Evolutionary conservation across 345 rosid species (phyloP).

Genomic region (Eucalyptus erythrocorys): DNA sequence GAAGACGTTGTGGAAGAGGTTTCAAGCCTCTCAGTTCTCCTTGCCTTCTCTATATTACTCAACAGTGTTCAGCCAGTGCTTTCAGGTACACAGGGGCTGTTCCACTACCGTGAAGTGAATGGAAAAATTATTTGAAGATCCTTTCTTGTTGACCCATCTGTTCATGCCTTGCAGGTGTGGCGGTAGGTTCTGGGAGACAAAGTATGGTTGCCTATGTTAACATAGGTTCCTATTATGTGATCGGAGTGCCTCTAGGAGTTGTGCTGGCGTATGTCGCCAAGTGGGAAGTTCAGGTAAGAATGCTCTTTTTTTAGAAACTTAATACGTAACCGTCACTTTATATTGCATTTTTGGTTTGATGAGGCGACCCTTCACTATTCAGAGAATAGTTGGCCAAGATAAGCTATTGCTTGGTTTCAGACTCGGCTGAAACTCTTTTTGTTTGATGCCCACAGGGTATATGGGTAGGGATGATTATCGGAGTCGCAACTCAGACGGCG

Average conservation of each 20-base stretch:
- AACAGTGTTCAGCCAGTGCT: slow-evolving; percentile 4
- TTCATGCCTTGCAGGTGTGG: slow-evolving; percentile 6
- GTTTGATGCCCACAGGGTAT: slow-evolving; percentile 13
- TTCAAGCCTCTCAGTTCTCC: neutral
- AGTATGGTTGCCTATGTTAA: slow-evolving; percentile 13
- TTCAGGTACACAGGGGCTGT: neutral
- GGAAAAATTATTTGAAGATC: neutral
- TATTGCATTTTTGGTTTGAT: neutral
- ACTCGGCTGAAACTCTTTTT: neutral
- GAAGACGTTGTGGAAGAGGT: neutral
- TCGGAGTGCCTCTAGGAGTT: slow-evolving; percentile 22
- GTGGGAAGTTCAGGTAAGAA: neutral
- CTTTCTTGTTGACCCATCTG: neutral
- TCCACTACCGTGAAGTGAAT: neutral
- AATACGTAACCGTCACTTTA: neutral
- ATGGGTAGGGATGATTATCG: slow-evolving; percentile 28
- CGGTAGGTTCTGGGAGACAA: slow-evolving; percentile 18
- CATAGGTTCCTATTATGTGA: slow-evolving; percentile 10
- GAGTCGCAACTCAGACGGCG: slow-evolving; percentile 18
- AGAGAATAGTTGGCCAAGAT: neutral
- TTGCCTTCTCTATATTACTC: neutral
- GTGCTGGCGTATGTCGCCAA: neutral
- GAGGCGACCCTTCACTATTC: neutral
- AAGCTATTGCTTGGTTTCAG: neutral
- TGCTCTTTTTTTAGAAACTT: neutral